Conservation (phyloP, 768 basidiomycete genomes). For the Dioszegia hungarica region DNA sequence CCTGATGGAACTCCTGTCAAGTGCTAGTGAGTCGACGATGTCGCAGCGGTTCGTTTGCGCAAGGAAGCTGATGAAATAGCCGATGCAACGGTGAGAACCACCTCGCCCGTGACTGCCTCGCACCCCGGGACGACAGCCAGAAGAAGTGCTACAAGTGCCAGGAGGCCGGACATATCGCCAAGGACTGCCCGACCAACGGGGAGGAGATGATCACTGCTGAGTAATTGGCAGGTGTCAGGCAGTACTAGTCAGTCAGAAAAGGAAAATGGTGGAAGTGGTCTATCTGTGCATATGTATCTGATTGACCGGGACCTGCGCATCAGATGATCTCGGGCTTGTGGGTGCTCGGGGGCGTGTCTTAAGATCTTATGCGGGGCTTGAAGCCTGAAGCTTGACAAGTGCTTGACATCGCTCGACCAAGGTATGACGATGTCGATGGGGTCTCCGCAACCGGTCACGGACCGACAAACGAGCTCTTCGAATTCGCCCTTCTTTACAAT, state of each 20-base stretch:
- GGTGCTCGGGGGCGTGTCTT: no score
- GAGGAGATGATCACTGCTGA: conserved; percentile 2
- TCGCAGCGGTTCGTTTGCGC: background rate
- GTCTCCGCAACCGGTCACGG: no score
- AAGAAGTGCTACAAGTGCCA: conserved; percentile 48
- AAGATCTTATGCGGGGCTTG: no score
- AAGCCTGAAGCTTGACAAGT: no score
- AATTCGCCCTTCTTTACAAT: no score
- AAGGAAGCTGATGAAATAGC: conserved; percentile 13
- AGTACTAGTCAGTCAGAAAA: no score
- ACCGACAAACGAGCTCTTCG: no score
- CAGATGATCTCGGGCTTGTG: no score
- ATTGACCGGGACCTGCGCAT: no score
- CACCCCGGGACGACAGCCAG: conserved; percentile 33
- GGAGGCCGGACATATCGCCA: conserved; percentile 44
- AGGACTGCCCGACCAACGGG: conserved; percentile 6
- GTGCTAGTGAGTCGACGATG: conserved; percentile 38
- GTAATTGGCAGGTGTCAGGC: background rate
- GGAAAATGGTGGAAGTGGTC: no score
- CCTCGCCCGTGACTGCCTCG: conserved; percentile 43
- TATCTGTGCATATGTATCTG: background rate
- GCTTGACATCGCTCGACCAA: no score
- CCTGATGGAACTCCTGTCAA: conserved; percentile 45
- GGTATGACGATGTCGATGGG: no score
- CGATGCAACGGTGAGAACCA: conserved; percentile 48